Percentiles rank a stretch among this genome's conserved stretches.
These are phyloP conservation scores for Nakaseomyces delphensis DNA, from an alignment of 1,139 yeast species.

Conservation along the genomic window DNA sequence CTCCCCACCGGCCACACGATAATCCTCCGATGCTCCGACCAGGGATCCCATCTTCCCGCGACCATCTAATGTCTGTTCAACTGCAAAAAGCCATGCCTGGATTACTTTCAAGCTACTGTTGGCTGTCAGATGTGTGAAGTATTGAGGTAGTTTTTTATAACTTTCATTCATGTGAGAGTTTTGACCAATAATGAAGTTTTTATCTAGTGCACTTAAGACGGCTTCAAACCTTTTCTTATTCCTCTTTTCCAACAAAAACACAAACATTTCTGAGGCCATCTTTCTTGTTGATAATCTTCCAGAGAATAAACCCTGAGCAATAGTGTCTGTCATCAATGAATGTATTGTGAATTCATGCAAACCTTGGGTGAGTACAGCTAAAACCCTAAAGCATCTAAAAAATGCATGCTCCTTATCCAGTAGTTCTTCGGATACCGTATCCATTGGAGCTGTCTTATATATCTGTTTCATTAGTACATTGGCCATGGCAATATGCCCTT, in stretches of 20 bases:
- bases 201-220: slow-evolving; percentile 21
- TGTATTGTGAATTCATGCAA: slow-evolving; percentile 47
- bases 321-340: slow-evolving; percentile 46
- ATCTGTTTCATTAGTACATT: slow-evolving; percentile 43
- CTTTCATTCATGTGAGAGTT: slow-evolving; percentile 50
- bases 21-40: slow-evolving; percentile 92
- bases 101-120: slow-evolving; percentile 46
- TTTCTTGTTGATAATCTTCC: slow-evolving; percentile 65
- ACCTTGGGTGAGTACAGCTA: slow-evolving; percentile 49
- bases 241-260: slow-evolving; percentile 45
- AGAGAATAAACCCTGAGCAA: slow-evolving; percentile 52
- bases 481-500: slow-evolving; percentile 81
- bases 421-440: slow-evolving; percentile 28
- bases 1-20: slow-evolving; percentile 51
- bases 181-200: slow-evolving; percentile 20
- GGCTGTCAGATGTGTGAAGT: slow-evolving; percentile 15
- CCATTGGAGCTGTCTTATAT: slow-evolving; percentile 22
- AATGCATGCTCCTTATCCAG: slow-evolving; percentile 53
- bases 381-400: slow-evolving; percentile 54
- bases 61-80: slow-evolving; percentile 71
- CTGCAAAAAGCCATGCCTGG: slow-evolving; percentile 76
- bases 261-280: slow-evolving; percentile 69
- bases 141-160: slow-evolving; percentile 16
- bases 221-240: slow-evolving; percentile 32
- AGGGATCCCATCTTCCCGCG: slow-evolving; percentile 82